Base-by-base conservation (phyloP, 345 rosid species). In the Eucalyptus regnans region DNA sequence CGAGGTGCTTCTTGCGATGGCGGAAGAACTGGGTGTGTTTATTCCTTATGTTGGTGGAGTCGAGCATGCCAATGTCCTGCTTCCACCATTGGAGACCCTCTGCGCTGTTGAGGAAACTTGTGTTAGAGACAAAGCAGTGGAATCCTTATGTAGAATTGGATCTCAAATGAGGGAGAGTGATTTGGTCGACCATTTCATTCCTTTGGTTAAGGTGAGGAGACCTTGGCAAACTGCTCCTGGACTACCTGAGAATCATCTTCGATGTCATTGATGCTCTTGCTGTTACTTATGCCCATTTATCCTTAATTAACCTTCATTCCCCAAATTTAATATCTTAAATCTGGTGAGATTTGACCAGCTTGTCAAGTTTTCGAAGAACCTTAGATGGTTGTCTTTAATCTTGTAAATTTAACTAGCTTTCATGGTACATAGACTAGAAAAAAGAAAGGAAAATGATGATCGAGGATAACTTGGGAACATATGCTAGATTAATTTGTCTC, bases 1-100 rank as follows among this genome's bases (percentile, higher is more conserved):
- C 37, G 99, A 97, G 94, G 99, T 97, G 50, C 99, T 96, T 89
- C 99, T 96, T 90, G 99, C 99, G 8, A 95, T 96, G 96, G 97
- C 99, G 14, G 99, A 95, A 88, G 99, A 96, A 89, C 54, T 97
- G 89, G 98, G 99, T 6, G 98, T 96, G 87, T 97, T 97, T 89
- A 95, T 97, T 87, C 99, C 98, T 0, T 97, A 93, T 89, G 98
- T 97, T 9, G 99, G 99, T 80, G 99, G 99, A 43, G 94, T 96
- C 71, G 99, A 96, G 90, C 92, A 96, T 88, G 98, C 97, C 17
- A 94, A 92, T 92, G 95, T 95, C 89, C 91, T 97, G 90, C 94
- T 96, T 20, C 93, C 98, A 20, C 99, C 99, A 9, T 43, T 96
- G 89, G 99, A 96, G 91, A 95, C 98, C 51, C 96, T 97, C 52